Evolutionary conservation across 805 yeast species (phyloP), one percentile per base, ranked within the genome.

Genomic region (Metschnikowia peoriensis): DNA sequence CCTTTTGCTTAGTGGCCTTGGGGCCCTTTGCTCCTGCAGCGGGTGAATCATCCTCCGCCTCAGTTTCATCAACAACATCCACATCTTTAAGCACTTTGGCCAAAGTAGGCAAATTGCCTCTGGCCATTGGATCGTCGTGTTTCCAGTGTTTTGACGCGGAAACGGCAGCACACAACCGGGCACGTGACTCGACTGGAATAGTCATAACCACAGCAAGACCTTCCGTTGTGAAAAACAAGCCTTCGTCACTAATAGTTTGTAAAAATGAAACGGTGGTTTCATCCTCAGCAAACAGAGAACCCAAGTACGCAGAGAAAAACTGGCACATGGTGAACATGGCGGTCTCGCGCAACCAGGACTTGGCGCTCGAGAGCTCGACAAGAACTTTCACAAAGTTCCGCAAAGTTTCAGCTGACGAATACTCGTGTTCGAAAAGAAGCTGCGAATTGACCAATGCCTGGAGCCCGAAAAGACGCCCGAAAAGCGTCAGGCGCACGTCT

Each of bases 341-440:
- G 4, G 96, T 83, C 68, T 93, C 97, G 54, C 96, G 75, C 41
- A 92, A 79, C 97, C 97, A 92, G 1, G 88, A 80, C 66, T 92
- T 93, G 37, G 72, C 58, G 12, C 73, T 66, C 0, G 96, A 79
- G 50, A 92, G 72, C 27, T 80, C 82, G 5, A 89, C 65, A 38
- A 88, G 61, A 32, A 72, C 65, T 5, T 73, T 69, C 28, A 82
- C 66, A 43, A 85, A 79, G 11, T 68, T 65, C 15, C 63, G 54
- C 12, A 86, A 78, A 15, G 63, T 52, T 7, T 52, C 61, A 6
- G 59, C 59, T 1, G 51, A 49, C 2, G 55, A 43, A 11, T 64
- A 46, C 9, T 60, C 49, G 1, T 50, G 46, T 22, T 65, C 63
- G 37, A 64, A 59, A 37, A 73, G 60, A 4, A 69, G 52, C 40